Conservation (phyloP, 148 eudicot species). For the Fagopyrum esculentum region DNA sequence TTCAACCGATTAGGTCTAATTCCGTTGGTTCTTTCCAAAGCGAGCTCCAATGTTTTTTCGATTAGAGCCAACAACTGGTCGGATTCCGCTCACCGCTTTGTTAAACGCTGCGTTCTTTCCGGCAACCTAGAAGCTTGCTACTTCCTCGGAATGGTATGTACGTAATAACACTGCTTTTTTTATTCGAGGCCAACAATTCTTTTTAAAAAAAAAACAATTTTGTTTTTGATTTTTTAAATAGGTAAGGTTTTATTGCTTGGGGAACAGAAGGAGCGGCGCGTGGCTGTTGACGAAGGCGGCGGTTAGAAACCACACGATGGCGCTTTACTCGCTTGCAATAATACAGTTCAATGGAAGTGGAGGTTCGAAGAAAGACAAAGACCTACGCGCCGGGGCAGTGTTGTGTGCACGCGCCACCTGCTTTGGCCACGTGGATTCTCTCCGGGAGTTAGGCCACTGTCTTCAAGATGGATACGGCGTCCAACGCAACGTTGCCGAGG, state of each 20-base stretch:
- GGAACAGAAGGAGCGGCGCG: constrained; percentile 22
- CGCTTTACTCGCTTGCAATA: constrained; percentile 37
- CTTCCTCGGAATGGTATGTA: constrained; percentile 40
- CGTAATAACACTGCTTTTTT: neutral
- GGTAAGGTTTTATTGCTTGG: constrained; percentile 42
- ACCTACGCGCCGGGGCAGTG: constrained; percentile 29
- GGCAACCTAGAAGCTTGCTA: constrained; percentile 38
- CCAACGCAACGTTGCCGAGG: constrained; percentile 14
- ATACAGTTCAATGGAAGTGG: constrained; percentile 47
- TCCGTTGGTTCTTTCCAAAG: constrained; percentile 23
- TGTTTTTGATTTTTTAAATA: neutral
- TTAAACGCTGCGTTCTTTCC: constrained; percentile 24
- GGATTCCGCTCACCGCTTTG: constrained; percentile 32
- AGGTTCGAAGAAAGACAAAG: constrained; percentile 22
- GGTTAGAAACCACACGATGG: constrained; percentile 27
- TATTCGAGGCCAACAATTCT: neutral
- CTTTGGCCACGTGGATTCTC: constrained; percentile 33
- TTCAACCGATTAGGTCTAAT: constrained; percentile 26
- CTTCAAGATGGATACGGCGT: constrained; percentile 45
- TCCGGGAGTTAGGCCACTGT: constrained; percentile 43
- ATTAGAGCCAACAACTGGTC: constrained; percentile 34
- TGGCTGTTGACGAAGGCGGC: constrained; percentile 37
- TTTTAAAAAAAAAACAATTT: neutral
- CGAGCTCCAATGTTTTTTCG: constrained; percentile 20
- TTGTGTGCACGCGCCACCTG: constrained; percentile 33